Conservation (phyloP, 2,329 filamentous ascomycete genomes). For the Hysterium pulicare region DNA sequence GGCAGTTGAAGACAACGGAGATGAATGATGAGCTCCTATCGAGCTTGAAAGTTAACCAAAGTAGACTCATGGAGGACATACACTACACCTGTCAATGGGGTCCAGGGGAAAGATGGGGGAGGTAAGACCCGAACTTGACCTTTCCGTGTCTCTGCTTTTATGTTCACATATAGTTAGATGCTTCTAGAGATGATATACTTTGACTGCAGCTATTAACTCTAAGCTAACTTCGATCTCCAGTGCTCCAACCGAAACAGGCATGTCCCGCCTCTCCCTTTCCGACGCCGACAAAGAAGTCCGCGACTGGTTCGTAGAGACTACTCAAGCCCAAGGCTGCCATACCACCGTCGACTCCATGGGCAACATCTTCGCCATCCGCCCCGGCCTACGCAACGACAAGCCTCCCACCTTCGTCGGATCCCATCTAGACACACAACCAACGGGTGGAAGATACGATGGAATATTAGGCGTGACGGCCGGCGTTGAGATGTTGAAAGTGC, state of each 20-base stretch:
- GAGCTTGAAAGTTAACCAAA: slow-evolving; percentile 55
- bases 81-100: slow-evolving; percentile 68
- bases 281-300: slow-evolving; percentile 69
- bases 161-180: no score
- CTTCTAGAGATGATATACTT: no score
- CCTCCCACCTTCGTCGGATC: slow-evolving; percentile 67
- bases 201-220: no score
- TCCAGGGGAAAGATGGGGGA: slow-evolving; percentile 63
- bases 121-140: slow-evolving; percentile 46
- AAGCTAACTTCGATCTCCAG: slow-evolving; percentile 25
- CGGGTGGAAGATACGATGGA: slow-evolving; percentile 70
- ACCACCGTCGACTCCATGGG: slow-evolving; percentile 72
- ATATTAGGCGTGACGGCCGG: slow-evolving; percentile 72
- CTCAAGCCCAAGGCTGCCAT: slow-evolving; percentile 61
- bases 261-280: slow-evolving; percentile 70
- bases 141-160: no score
- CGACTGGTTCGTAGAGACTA: slow-evolving; percentile 70
- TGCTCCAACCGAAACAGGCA: slow-evolving; percentile 64
- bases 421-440: slow-evolving; percentile 57
- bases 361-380: slow-evolving; percentile 72
- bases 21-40: slow-evolving; percentile 52
- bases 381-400: slow-evolving; percentile 55
- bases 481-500: slow-evolving; percentile 66
- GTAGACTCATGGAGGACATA: slow-evolving; percentile 60
- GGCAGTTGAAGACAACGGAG: slow-evolving; percentile 41